Conservation (phyloP, 176 grass and related monocot genomes). For the Alloteropsis semialata region DNA sequence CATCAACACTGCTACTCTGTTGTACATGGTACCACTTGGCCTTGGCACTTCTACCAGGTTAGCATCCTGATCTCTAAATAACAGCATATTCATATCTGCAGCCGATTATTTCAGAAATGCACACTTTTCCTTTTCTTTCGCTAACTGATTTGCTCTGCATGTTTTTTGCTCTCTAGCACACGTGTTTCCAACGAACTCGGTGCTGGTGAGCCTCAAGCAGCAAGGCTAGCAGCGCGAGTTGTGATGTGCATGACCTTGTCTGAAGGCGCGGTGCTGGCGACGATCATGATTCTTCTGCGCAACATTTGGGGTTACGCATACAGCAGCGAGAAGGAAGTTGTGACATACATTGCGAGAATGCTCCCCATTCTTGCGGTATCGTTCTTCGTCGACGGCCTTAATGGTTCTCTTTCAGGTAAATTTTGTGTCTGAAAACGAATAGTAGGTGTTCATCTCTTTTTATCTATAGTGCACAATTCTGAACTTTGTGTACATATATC, state of each 20-base stretch:
- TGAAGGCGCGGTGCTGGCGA: background rate
- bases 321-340: constrained; percentile 18
- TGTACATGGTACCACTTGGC: constrained; percentile 9
- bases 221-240: background rate
- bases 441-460: background rate
- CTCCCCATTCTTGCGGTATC: constrained; percentile 16
- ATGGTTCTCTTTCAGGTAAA: constrained; percentile 24
- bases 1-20: background rate
- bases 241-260: constrained; percentile 5
- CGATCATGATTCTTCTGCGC: constrained; percentile 8
- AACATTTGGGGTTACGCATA: constrained; percentile 24
- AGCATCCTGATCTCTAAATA: background rate
- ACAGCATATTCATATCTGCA: background rate
- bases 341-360: constrained; percentile 1
- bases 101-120: background rate
- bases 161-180: background rate
- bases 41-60: background rate
- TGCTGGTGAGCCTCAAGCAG: background rate
- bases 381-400: background rate
- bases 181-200: background rate
- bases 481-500: no score
- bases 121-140: background rate
- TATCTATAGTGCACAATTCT: background rate
- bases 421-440: background rate
- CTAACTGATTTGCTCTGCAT: background rate